A percentile compares a stretch with the other conserved stretches of the same genome.
These are phyloP conservation scores for Arxiozyma slooffiae DNA, from an alignment of 1,139 yeast genomes.

Conservation along the genomic window DNA sequence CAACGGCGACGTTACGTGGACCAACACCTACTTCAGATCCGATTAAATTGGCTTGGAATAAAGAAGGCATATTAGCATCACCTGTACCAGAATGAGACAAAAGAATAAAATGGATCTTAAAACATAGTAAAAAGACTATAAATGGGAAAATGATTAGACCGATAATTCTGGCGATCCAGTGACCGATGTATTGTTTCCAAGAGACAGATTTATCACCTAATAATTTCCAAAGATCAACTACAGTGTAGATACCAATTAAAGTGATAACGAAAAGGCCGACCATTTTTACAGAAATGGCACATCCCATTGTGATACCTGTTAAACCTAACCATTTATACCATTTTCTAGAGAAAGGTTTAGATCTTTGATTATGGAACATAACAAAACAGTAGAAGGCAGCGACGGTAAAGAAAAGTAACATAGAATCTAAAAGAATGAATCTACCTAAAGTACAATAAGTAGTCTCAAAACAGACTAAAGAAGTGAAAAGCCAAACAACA, in stretches of 20 bases:
- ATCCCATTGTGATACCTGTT: slow-evolving; percentile 65
- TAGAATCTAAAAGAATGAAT: slow-evolving; percentile 90
- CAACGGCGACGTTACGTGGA: slow-evolving; percentile 78
- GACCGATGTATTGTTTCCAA: slow-evolving; percentile 42
- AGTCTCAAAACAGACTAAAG: slow-evolving; percentile 79
- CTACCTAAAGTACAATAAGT: slow-evolving; percentile 84
- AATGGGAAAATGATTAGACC: slow-evolving; percentile 60
- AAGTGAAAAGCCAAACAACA: slow-evolving; percentile 79
- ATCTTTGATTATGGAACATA: slow-evolving; percentile 68
- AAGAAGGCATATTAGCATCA: slow-evolving; percentile 93
- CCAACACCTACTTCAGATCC: slow-evolving; percentile 79
- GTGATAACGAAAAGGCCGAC: slow-evolving; percentile 72
- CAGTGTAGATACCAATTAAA: slow-evolving; percentile 66
- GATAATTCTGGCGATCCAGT: slow-evolving; percentile 57
- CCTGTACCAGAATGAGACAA: slow-evolving; percentile 81
- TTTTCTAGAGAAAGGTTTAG: slow-evolving; percentile 54
- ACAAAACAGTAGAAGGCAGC: slow-evolving; percentile 69
- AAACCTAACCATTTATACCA: slow-evolving; percentile 93
- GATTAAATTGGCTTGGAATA: slow-evolving; percentile 85
- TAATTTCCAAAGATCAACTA: slow-evolving; percentile 61
- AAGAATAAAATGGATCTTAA: slow-evolving; percentile 68
- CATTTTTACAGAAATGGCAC: slow-evolving; percentile 74
- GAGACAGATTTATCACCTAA: slow-evolving; percentile 49
- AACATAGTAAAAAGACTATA: slow-evolving; percentile 50
- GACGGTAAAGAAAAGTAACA: slow-evolving; percentile 86